A percentile compares a stretch with the other conserved stretches of the same genome.
Conservation (phyloP, 768 basidiomycete genomes). For the Leccinum incarnatum region DNA sequence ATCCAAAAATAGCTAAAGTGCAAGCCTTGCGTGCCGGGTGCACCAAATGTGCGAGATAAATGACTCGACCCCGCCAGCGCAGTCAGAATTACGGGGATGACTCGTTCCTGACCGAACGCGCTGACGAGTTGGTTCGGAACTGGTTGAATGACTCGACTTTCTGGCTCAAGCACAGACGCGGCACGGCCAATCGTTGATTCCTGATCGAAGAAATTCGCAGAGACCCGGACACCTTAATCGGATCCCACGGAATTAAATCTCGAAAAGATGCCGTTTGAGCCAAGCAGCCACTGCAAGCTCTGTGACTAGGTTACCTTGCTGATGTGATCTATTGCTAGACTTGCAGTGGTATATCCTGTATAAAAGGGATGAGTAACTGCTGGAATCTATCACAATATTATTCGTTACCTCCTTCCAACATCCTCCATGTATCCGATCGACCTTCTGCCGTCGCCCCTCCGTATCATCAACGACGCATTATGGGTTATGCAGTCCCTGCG, state of each 20-base stretch:
- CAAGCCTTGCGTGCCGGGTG: slow-evolving; percentile 6
- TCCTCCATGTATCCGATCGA: slow-evolving; percentile 30
- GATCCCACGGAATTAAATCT: slow-evolving; percentile 23
- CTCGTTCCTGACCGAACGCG: slow-evolving; percentile 25
- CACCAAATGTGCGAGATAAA: slow-evolving; percentile 8
- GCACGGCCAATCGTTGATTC: slow-evolving; percentile 23
- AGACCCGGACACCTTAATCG: slow-evolving; percentile 13
- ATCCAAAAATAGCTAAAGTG: slow-evolving; percentile 15
- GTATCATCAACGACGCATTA: slow-evolving; percentile 47
- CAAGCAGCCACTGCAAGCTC: slow-evolving; percentile 30
- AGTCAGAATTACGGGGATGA: slow-evolving; percentile 4
- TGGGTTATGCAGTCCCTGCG: slow-evolving; percentile 46
- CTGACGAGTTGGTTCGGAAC: slow-evolving; percentile 16
- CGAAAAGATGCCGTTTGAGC: slow-evolving; percentile 31
- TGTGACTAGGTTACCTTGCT: slow-evolving; percentile 34
- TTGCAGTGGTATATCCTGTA: slow-evolving; percentile 33
- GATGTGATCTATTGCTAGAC: slow-evolving; percentile 28
- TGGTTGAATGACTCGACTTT: slow-evolving; percentile 11
- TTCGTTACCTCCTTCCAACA: slow-evolving; percentile 1
- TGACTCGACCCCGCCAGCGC: slow-evolving; percentile 16
- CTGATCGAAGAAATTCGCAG: slow-evolving; percentile 15
- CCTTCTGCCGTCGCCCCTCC: slow-evolving; percentile 53
- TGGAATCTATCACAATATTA: slow-evolving; percentile 6
- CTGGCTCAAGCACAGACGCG: slow-evolving; percentile 19
- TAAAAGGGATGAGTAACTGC: slow-evolving; percentile 22